Evolutionary conservation across 306 rosid genomes (phyloP).

Genomic region (Pyrus betulifolia): DNA sequence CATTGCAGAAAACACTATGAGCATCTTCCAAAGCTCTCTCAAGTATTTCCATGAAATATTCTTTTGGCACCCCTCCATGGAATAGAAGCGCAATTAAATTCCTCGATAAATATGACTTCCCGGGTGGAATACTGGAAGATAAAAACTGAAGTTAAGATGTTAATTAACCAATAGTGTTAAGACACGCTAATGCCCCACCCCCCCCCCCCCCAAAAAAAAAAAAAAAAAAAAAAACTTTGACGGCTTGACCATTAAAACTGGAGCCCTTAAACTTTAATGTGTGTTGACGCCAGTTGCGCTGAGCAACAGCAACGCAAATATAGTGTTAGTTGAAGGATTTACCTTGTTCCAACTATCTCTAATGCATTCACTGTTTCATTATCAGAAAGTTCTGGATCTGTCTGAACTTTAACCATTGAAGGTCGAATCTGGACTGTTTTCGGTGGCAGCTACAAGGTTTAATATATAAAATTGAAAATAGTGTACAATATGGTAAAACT

Average conservation of each 20-base stretch:
- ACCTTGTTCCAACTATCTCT: slow-evolving; percentile 77
- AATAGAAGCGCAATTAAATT: slow-evolving; percentile 54
- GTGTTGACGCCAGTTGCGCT: neutral
- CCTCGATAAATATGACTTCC: slow-evolving; percentile 42
- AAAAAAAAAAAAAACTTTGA: neutral
- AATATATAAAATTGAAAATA: neutral
- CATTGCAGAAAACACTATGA: slow-evolving; percentile 31
- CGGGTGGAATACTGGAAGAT: slow-evolving; percentile 52
- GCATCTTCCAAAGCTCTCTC: slow-evolving; percentile 35
- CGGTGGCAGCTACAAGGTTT: slow-evolving; percentile 47
- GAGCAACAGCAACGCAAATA: neutral
- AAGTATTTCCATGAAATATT: slow-evolving; percentile 51
- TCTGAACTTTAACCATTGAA: slow-evolving; percentile 68
- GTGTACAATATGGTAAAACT: neutral
- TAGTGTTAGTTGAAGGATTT: slow-evolving; percentile 11
- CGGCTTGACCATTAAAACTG: neutral
- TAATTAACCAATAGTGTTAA: slow-evolving; percentile 1
- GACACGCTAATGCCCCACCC: neutral
- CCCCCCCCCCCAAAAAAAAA: no score
- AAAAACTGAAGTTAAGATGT: slow-evolving; percentile 11
- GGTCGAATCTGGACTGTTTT: slow-evolving; percentile 57
- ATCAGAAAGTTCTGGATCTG: slow-evolving; percentile 21
- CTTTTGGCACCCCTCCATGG: slow-evolving; percentile 76
- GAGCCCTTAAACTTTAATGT: neutral
- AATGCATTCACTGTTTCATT: slow-evolving; percentile 39